phyloP scores from a whole-genome alignment of 2,329 filamentous ascomycete genomes.

The Leptographium radiaticola region DNA sequence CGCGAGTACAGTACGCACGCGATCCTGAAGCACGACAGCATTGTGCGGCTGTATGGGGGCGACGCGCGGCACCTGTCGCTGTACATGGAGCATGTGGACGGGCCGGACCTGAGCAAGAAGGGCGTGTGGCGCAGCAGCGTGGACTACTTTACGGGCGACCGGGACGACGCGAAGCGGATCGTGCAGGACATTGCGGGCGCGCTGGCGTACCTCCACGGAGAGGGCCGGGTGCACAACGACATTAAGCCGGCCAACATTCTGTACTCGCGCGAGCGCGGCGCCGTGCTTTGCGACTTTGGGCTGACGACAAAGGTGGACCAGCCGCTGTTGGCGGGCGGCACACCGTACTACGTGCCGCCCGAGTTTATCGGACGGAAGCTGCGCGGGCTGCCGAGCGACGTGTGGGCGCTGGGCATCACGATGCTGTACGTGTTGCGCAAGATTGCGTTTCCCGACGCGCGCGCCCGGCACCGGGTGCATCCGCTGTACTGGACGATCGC shows the following conservation, averaged over 20 bases:
- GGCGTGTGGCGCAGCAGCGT: slow-evolving; percentile 34
- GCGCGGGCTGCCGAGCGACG: slow-evolving; percentile 41
- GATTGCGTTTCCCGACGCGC: slow-evolving; percentile 40
- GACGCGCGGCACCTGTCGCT: slow-evolving; percentile 46
- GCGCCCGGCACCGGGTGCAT: slow-evolving; percentile 32
- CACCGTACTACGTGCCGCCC: slow-evolving; percentile 48
- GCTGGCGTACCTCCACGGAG: slow-evolving; percentile 41
- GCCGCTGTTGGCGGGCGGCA: slow-evolving; percentile 38
- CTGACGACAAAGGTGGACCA: slow-evolving; percentile 35
- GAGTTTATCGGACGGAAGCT: slow-evolving; percentile 44
- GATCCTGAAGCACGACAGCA: slow-evolving; percentile 41
- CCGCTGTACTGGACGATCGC: slow-evolving; percentile 47
- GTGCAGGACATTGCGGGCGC: slow-evolving; percentile 40
- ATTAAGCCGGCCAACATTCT: slow-evolving; percentile 50
- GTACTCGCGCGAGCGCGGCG: slow-evolving; percentile 44
- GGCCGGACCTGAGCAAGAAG: slow-evolving; percentile 36
- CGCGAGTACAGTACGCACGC: slow-evolving; percentile 44
- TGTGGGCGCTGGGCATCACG: slow-evolving; percentile 47
- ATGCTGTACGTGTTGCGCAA: slow-evolving; percentile 47
- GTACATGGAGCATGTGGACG: slow-evolving; percentile 50
- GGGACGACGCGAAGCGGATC: slow-evolving; percentile 37
- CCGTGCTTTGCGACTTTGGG: slow-evolving; percentile 48
- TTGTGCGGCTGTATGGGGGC: slow-evolving; percentile 44
- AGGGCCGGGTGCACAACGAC: slow-evolving; percentile 44
- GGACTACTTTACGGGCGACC: slow-evolving; percentile 36